These are phyloP conservation scores for Bathelium albidoporum DNA, from an alignment of 495 filamentous ascomycete species.

Conservation along the genomic window DNA sequence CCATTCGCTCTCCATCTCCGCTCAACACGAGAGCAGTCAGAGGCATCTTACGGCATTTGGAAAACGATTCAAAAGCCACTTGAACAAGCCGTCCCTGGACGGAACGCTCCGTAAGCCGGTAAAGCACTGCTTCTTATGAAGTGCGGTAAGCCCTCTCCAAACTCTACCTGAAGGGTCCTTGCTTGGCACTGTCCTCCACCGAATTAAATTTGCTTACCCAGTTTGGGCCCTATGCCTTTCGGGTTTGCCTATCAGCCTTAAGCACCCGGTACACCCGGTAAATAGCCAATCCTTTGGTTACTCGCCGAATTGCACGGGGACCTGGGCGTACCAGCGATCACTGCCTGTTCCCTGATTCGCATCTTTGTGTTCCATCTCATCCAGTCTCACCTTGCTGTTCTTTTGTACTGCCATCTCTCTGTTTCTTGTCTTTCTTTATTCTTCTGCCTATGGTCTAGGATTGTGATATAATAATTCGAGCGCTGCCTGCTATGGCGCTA, in stretches of 20 bases:
- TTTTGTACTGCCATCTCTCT: background rate
- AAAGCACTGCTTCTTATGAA: background rate
- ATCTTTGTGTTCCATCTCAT: background rate
- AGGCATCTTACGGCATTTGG: conserved; percentile 1
- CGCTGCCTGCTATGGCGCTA: background rate
- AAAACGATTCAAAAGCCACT: background rate
- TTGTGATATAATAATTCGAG: background rate
- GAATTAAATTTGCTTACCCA: background rate
- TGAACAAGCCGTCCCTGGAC: background rate
- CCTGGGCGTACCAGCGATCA: background rate
- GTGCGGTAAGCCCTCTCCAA: background rate
- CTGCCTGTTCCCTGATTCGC: background rate
- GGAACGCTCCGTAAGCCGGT: conserved; percentile 1
- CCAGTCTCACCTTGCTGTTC: background rate
- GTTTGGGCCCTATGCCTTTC: background rate
- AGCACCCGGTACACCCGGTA: background rate
- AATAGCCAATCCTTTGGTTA: background rate
- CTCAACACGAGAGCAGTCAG: background rate
- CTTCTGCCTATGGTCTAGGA: background rate
- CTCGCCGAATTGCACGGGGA: background rate
- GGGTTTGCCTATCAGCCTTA: background rate
- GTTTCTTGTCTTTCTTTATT: background rate
- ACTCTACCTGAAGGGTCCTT: background rate
- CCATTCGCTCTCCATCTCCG: background rate
- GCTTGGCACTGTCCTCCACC: background rate